These are phyloP conservation scores for Trichomonascus vanleenenianus DNA, from an alignment of 805 yeast genomes.

Conservation along the genomic window DNA sequence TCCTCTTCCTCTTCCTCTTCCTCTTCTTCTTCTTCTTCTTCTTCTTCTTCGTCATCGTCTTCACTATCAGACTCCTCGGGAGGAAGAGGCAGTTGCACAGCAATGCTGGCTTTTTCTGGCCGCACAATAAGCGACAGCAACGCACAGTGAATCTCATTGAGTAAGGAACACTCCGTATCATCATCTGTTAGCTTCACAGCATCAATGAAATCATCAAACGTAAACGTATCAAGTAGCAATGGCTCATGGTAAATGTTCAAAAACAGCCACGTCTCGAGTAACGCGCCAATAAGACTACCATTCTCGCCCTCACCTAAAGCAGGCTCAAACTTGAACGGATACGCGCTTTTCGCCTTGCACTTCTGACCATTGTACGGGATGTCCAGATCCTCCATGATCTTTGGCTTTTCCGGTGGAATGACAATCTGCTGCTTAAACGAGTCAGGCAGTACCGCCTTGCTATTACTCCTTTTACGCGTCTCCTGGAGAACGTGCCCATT, in stretches of 20 bases:
- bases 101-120: constrained; percentile 33
- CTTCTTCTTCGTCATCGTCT: constrained; percentile 22
- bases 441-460: too few species aligned
- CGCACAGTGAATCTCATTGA: constrained; percentile 65
- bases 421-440: not conserved
- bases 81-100: constrained; percentile 24
- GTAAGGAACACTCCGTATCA: constrained; percentile 40
- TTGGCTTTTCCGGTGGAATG: not conserved
- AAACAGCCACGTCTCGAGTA: constrained; percentile 66
- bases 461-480: too few species aligned
- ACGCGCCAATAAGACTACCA: constrained; percentile 17
- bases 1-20: constrained; percentile 21
- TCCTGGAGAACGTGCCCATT: too few species aligned
- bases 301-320: constrained; percentile 5
- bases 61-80: constrained; percentile 20
- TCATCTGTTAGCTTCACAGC: constrained; percentile 44
- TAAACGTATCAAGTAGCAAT: constrained; percentile 58
- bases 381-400: not conserved
- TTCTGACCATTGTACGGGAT: not conserved
- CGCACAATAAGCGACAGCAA: constrained; percentile 48
- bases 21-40: constrained; percentile 24
- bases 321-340: constrained; percentile 7
- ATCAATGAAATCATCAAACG: constrained; percentile 69
- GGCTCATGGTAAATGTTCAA: constrained; percentile 62
- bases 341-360: constrained; percentile 3